Base-by-base conservation (phyloP, 768 basidiomycete genomes). In the Macrolepiota albuminosa region DNA sequence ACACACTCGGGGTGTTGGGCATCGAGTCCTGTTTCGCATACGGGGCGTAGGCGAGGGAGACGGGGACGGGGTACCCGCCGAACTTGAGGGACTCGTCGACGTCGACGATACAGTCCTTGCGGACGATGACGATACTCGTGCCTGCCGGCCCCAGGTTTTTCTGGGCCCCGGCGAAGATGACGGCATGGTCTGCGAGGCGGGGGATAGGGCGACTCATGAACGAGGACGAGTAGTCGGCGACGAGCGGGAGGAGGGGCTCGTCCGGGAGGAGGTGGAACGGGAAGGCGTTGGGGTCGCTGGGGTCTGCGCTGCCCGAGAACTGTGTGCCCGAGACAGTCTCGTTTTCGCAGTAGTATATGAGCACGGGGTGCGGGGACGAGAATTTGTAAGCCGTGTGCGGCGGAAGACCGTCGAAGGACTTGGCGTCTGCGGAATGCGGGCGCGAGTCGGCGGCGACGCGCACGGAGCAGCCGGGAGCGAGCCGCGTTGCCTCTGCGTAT, bases 271-370 rank as follows among this genome's bases (percentile, higher is more conserved):
- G 78, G 61, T 89, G 81, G 78, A 90, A 95, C 4, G 95, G 95
- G 81, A 98, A 97, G 24, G 87, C 80, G 29, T 81, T 77, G 6
- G 84, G 76, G 29, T 78, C 80, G 21, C 70, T 68, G 0, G 43
- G 0, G n/a, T 75, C 72, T 59, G 85, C 82, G 54, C 78, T 70
- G 2, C 87, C 77, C 76, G 63, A 43, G 33, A 91, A 98, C 76
- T 98, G 88, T 50, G 95, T 88, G 46, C 97, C 97, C 66, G 96
- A 89, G 59, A 98, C 90, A 14, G 97, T 99, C 78, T 99, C 97
- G 79, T 99, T 99, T 73, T 97, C 97, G 82, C 97, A 99, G 77
- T 97, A 98, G 77, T 96, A 98, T 60, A 98, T 87, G 65, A 95
- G 82, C 31, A 91, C 95, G 14, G 96, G 88, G 69, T 87, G 42